Evolutionary conservation across 2,329 filamentous ascomycete species (phyloP).

Genomic region (Penicillium sclerotiorum): DNA sequence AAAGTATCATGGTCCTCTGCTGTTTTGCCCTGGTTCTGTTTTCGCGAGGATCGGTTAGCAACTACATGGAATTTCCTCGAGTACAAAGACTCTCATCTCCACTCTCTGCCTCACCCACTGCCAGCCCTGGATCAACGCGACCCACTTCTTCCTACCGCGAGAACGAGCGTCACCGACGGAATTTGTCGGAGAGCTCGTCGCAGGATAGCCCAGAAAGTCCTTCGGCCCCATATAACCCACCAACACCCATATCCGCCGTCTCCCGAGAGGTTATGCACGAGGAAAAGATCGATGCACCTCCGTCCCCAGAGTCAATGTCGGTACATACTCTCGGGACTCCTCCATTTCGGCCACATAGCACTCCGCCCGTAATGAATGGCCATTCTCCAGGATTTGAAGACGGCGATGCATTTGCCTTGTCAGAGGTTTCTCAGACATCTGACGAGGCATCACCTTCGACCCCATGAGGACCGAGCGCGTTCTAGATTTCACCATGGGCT

Average conservation of each 20-base stretch:
- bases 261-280: conserved; percentile 21
- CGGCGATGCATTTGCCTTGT: conserved; percentile 5
- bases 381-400: conserved; percentile 10
- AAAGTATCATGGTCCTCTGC: conserved; percentile 81
- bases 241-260: conserved; percentile 40
- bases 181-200: conserved; percentile 39
- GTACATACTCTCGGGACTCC: conserved; percentile 27
- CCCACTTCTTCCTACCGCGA: conserved; percentile 34
- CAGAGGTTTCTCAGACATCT: conserved; percentile 4
- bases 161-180: conserved; percentile 30
- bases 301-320: conserved; percentile 20
- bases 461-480: background rate
- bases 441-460: conserved; percentile 1
- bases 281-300: conserved; percentile 20
- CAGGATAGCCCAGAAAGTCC: conserved; percentile 33
- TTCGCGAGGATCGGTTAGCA: conserved; percentile 46
- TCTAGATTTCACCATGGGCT: conserved; percentile 2
- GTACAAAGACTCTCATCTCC: conserved; percentile 49
- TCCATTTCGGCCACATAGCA: conserved; percentile 35
- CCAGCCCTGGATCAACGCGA: conserved; percentile 42
- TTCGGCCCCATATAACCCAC: conserved; percentile 40
- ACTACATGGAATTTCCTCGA: conserved; percentile 50
- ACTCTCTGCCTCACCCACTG: conserved; percentile 36
- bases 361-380: conserved; percentile 31
- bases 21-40: conserved; percentile 90